These are phyloP conservation scores for Ganoderma resinaceum DNA, from an alignment of 1,284 basidiomycete genomes.

Conservation along the genomic window DNA sequence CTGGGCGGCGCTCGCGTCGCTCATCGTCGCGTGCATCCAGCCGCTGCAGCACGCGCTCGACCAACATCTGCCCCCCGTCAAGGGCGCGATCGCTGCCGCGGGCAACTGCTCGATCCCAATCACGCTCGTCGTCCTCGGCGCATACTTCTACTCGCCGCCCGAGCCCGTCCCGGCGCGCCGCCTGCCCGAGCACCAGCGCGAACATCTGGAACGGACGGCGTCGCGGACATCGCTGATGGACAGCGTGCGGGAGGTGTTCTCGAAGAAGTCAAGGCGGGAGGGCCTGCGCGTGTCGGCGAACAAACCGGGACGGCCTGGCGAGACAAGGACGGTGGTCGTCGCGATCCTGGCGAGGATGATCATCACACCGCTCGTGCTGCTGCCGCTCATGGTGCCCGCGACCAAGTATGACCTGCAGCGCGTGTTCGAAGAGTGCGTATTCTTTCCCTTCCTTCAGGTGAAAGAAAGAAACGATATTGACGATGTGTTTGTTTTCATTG, in stretches of 20 bases:
- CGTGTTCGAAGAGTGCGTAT: slow-evolving; percentile 77
- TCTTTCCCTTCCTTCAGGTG: background rate
- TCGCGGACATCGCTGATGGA: slow-evolving; percentile 48
- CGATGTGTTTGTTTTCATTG: slow-evolving; percentile 14
- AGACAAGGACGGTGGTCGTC: slow-evolving; percentile 84
- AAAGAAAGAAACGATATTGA: background rate
- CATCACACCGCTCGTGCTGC: slow-evolving; percentile 78
- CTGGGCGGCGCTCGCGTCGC: slow-evolving; percentile 80
- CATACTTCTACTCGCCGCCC: slow-evolving; percentile 79
- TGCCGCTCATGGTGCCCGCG: slow-evolving; percentile 74
- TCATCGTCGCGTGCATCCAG: slow-evolving; percentile 82
- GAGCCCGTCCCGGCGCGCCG: slow-evolving; percentile 34
- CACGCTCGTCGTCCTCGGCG: slow-evolving; percentile 91
- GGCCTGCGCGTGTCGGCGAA: slow-evolving; percentile 18
- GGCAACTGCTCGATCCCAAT: slow-evolving; percentile 89
- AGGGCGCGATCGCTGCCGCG: slow-evolving; percentile 73
- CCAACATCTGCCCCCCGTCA: slow-evolving; percentile 69
- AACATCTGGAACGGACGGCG: slow-evolving; percentile 25
- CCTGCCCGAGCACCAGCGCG: slow-evolving; percentile 29
- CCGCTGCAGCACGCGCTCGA: slow-evolving; percentile 78
- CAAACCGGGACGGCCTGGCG: slow-evolving; percentile 55
- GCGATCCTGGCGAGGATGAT: slow-evolving; percentile 86
- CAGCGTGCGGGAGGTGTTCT: slow-evolving; percentile 51
- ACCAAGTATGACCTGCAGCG: slow-evolving; percentile 68
- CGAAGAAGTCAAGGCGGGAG: slow-evolving; percentile 35